Percentiles rank a stretch among this genome's conserved stretches.
Evolutionary conservation across 208 protist species (phyloP).

Genomic region (Herpetomonas tarakana): DNA sequence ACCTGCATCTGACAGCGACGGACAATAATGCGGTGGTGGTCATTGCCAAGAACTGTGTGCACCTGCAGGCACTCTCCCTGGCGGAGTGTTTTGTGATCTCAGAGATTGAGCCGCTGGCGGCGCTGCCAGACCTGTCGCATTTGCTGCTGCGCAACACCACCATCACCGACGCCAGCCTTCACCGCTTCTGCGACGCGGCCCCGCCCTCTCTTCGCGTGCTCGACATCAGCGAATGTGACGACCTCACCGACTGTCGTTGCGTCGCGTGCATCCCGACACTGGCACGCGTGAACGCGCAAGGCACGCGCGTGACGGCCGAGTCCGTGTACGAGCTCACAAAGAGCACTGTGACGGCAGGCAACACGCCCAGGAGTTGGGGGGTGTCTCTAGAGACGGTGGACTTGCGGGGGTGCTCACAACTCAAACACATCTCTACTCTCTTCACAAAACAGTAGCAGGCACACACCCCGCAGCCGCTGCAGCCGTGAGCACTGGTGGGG

Average conservation of each 20-base stretch:
- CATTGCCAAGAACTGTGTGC: neutral
- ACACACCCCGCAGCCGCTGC: too few relatives aligned
- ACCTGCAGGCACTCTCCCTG: slow-evolving; percentile 1
- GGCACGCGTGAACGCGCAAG: neutral
- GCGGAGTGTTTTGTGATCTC: slow-evolving; percentile 1
- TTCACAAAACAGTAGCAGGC: neutral
- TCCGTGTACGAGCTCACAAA: neutral
- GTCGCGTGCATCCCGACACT: neutral
- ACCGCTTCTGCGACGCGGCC: neutral
- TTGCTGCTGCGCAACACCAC: slow-evolving; percentile 1
- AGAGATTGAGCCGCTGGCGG: neutral
- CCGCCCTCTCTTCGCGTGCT: neutral
- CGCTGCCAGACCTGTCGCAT: neutral
- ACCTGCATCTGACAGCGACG: neutral
- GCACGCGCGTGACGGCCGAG: neutral
- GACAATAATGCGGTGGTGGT: slow-evolving; percentile 1
- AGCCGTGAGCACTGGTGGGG: too few relatives aligned
- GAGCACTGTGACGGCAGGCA: neutral
- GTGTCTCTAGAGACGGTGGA: neutral
- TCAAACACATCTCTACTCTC: neutral
- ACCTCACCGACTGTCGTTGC: neutral
- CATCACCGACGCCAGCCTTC: neutral
- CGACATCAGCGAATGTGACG: slow-evolving; percentile 1
- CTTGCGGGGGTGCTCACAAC: neutral
- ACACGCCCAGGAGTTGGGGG: neutral